These are phyloP conservation scores for Aspergillus vadensis DNA, from an alignment of 2,329 filamentous ascomycete species.

Conservation along the genomic window DNA sequence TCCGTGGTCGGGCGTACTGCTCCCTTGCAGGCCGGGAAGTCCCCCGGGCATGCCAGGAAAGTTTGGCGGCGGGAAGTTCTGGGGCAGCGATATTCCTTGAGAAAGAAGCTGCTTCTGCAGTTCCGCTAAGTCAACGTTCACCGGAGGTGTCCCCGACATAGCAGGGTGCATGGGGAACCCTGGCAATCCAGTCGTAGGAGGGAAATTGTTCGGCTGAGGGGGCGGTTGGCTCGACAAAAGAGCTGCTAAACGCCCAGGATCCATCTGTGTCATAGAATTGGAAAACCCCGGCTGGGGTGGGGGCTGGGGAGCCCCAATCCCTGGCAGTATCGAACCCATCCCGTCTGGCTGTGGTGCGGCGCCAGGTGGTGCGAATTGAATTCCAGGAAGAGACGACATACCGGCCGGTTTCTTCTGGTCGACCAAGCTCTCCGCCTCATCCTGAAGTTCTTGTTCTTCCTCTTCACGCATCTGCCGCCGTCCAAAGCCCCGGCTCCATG, in stretches of 20 bases:
- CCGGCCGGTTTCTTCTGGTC: conserved; percentile 81
- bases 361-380: conserved; percentile 62
- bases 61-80: conserved; percentile 41
- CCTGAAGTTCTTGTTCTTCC: conserved; percentile 89
- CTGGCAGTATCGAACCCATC: conserved; percentile 48
- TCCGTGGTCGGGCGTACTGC: conserved; percentile 38
- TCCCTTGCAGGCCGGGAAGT: conserved; percentile 39
- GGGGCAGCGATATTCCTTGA: conserved; percentile 40
- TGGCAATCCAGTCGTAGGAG: conserved; percentile 38
- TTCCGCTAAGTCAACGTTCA: conserved; percentile 41
- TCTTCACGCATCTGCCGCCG: conserved; percentile 82
- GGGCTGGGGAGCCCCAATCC: conserved; percentile 50
- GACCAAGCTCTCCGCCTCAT: conserved; percentile 87
- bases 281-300: conserved; percentile 35
- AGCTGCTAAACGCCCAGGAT: conserved; percentile 45
- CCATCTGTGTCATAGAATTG: conserved; percentile 51
- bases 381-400: conserved; percentile 51
- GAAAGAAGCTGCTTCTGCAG: conserved; percentile 42
- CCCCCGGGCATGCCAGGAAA: conserved; percentile 40
- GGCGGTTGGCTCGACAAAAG: conserved; percentile 51
- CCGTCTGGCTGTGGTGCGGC: conserved; percentile 48
- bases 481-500: conserved; percentile 79
- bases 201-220: conserved; percentile 26
- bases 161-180: conserved; percentile 45
- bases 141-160: conserved; percentile 52